Base-by-base conservation (phyloP, 805 yeast genomes). In the Lipomyces anomalus region DNA sequence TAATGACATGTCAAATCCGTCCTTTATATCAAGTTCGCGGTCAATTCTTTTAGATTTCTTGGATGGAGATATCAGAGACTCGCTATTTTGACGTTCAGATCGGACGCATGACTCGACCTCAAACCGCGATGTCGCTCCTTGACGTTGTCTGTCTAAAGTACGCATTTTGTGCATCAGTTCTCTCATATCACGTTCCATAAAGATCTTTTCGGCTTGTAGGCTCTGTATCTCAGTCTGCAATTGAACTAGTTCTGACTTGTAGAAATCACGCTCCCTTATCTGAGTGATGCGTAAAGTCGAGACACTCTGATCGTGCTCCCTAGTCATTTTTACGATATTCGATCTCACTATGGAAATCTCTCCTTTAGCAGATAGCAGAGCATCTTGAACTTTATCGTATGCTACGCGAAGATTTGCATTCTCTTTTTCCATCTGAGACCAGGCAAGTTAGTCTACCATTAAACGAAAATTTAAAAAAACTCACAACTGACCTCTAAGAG, bases 321-420 rank as follows among this genome's bases (percentile, higher is more conserved):
- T 48, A 21, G 35, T 57, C 40, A 30, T 47, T 47, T 73, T 71
- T 18, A 72, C 65, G 18, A 84, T 65, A 55, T 80, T 85, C 6
- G 81, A 77, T 44, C 94, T 69, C 16, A 89, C 68, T 29, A 88
- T 80, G 11, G 92, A 80, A 30, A 84, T 79, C 58, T 89, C 95
- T 2, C 97, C 97, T 44, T 75, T 76, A 4, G 85, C 82, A 29
- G 72, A 66, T 44, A 68, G 70, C n/a, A 79, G 52, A 34, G 67
- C 66, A 38, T 42, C 58, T 49, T 45, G 57, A 53, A 56, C 59
- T 59, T 44, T 62, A 40, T 49, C 62, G 52, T 43, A 52, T 22
- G 46, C 41, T 22, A 33, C 37, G 13, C 23, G 23, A 20, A 59
- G 52, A 18, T 48, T 47, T 23, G 37, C 42, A 35, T 29, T 40